Base-by-base conservation (phyloP, 73 alveolate genomes). In the Symbiodinium natans region DNA sequence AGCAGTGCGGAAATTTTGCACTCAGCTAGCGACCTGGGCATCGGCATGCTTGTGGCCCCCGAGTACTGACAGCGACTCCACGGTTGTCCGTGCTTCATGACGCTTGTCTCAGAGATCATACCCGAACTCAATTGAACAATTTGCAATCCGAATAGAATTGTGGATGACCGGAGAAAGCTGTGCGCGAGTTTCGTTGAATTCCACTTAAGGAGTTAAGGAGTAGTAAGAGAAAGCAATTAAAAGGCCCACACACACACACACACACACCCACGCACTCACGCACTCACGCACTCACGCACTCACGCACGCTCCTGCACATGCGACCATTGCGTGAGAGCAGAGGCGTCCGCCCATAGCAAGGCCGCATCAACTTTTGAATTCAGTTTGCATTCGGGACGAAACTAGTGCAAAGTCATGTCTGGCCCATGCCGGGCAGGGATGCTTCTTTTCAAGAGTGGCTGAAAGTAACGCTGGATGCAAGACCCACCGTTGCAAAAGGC, bases 241-340 rank as follows among this genome's bases (percentile, higher is more conserved):
- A n/a, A n/a, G n/a, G n/a, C n/a, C n/a, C n/a, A n/a, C n/a, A n/a
- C n/a, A n/a, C n/a, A n/a, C n/a, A n/a, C n/a, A n/a, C n/a, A n/a
- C n/a, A n/a, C n/a, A n/a, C n/a, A n/a, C n/a, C n/a, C n/a, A n/a
- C n/a, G n/a, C n/a, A n/a, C n/a, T n/a, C n/a, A n/a, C n/a, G n/a
- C n/a, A n/a, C n/a, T n/a, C n/a, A n/a, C n/a, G n/a, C n/a, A n/a
- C n/a, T n/a, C n/a, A n/a, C n/a, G n/a, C n/a, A n/a, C n/a, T n/a
- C n/a, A n/a, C n/a, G n/a, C n/a, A n/a, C n/a, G n/a, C n/a, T 63
- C 77, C 77, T 63, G 77, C 77, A 63, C 77, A 63, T 63, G 77
- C 77, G 2, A 34, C 31, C 77, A 63, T 63, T 63, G 77, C 25
- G 77, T 2, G 77, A 27, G 34, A 63, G 77, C 77, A 63, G 34